Percentiles rank a stretch among this genome's conserved stretches.
phyloP scores from a whole-genome alignment of 768 basidiomycete species.

The Russula griseocarnosa region DNA sequence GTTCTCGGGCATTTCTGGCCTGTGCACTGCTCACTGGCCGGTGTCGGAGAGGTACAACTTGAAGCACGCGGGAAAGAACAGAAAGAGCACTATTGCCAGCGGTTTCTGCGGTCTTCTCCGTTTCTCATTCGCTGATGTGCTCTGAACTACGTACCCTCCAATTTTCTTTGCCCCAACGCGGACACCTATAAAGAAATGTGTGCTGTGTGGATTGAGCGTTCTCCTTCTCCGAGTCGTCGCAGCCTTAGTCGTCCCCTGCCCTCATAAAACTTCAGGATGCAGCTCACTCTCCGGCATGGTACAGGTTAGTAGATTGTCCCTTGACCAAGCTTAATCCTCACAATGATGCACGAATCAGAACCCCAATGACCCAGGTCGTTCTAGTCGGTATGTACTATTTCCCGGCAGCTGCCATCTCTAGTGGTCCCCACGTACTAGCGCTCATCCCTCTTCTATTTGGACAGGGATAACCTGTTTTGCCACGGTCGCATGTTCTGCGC shows the following conservation, averaged over 20 bases:
- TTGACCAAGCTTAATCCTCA: not conserved
- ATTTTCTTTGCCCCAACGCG: not conserved
- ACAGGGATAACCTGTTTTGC: slow-evolving; percentile 34
- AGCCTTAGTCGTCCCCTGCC: not conserved
- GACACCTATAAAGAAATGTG: not conserved
- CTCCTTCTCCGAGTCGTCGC: not conserved
- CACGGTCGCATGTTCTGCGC: slow-evolving; percentile 41
- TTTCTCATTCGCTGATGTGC: too few relatives aligned
- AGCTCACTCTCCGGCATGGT: slow-evolving; percentile 21
- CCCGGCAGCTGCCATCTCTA: not conserved
- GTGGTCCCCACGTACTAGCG: not conserved
- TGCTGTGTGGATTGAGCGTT: not conserved
- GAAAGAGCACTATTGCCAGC: not conserved
- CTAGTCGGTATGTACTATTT: slow-evolving; percentile 19
- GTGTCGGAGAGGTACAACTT: too few relatives aligned
- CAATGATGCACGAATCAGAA: not conserved
- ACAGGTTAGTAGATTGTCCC: slow-evolving; percentile 14
- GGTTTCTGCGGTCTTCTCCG: not conserved
- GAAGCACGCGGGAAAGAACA: not conserved
- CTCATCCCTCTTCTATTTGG: slow-evolving; percentile 6
- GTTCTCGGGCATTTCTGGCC: too few relatives aligned
- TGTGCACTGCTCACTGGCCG: too few relatives aligned
- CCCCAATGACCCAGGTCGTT: slow-evolving; percentile 27
- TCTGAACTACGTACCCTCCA: not conserved
- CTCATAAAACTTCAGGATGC: not conserved